Conservation (phyloP, 228 moss, liverwort and hornwort species). For the Sphagnum fallax region DNA sequence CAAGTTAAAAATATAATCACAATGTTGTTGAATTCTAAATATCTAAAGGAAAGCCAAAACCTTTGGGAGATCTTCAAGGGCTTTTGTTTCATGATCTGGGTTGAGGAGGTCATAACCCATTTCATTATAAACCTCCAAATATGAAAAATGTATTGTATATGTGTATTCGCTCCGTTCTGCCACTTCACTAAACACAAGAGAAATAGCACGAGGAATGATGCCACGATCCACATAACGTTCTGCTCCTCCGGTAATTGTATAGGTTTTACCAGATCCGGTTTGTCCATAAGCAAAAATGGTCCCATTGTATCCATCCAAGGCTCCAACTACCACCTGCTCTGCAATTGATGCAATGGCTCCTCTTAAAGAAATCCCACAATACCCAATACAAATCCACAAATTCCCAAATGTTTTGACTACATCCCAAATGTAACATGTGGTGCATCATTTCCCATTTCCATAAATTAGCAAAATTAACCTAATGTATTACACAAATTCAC, state of each 20-base stretch:
- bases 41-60: conserved; percentile 10
- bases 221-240: conserved; percentile 73
- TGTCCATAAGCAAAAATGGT: conserved; percentile 89
- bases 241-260: conserved; percentile 61
- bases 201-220: conserved; percentile 74
- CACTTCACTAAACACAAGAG: conserved; percentile 63
- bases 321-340: conserved; percentile 64
- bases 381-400: background rate
- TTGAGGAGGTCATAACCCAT: conserved; percentile 77
- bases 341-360: background rate
- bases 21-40: background rate
- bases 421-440: too few species aligned
- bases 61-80: conserved; percentile 79
- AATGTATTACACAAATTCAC: too few species aligned
- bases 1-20: too few species aligned
- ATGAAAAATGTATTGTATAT: conserved; percentile 68
- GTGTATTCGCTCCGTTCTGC: conserved; percentile 53
- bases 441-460: too few species aligned
- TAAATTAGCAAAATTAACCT: too few species aligned
- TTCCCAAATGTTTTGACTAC: background rate
- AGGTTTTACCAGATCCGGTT: conserved; percentile 76
- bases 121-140: conserved; percentile 86
- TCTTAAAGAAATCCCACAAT: too few species aligned
- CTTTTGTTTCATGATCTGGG: conserved; percentile 79
- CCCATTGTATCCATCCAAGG: conserved; percentile 82